phyloP scores from a whole-genome alignment of 2,329 filamentous ascomycete species.

The Fusarium torreyae region DNA sequence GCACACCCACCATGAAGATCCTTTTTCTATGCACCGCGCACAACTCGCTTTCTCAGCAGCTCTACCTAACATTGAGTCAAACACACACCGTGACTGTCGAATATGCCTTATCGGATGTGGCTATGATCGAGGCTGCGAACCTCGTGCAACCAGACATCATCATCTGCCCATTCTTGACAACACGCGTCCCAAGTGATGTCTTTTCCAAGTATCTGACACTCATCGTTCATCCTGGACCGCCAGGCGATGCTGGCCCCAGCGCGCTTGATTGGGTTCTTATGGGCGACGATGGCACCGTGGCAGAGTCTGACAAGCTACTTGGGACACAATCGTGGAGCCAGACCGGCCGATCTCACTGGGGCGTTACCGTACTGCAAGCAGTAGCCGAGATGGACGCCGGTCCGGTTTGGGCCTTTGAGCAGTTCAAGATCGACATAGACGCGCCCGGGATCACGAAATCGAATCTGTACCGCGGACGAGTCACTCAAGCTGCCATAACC shows the following conservation, averaged over 20 bases:
- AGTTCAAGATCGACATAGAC: slow-evolving; percentile 35
- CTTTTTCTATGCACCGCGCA: slow-evolving; percentile 40
- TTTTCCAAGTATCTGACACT: slow-evolving; percentile 33
- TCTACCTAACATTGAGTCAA: slow-evolving; percentile 26
- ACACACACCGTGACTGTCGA: slow-evolving; percentile 26
- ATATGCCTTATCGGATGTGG: slow-evolving; percentile 37
- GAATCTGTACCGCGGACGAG: slow-evolving; percentile 26
- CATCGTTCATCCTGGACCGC: slow-evolving; percentile 34
- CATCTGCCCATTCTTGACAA: slow-evolving; percentile 34
- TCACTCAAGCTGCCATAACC: slow-evolving; percentile 27
- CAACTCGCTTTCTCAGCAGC: slow-evolving; percentile 38
- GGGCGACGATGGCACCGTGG: slow-evolving; percentile 29
- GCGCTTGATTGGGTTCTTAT: slow-evolving; percentile 37
- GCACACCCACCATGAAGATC: slow-evolving; percentile 29
- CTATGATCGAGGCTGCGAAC: slow-evolving; percentile 30
- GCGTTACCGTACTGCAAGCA: slow-evolving; percentile 37
- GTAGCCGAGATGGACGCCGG: slow-evolving; percentile 39
- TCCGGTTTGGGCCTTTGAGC: slow-evolving; percentile 39
- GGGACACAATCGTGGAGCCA: slow-evolving; percentile 22
- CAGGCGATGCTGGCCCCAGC: slow-evolving; percentile 36
- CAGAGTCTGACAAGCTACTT: slow-evolving; percentile 29
- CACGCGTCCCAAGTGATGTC: slow-evolving; percentile 24
- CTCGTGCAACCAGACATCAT: slow-evolving; percentile 29
- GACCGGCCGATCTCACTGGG: slow-evolving; percentile 35
- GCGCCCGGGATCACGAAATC: slow-evolving; percentile 29